These are phyloP conservation scores for Fomitopsis pinicola DNA, from an alignment of 1,284 basidiomycete species.

Conservation along the genomic window DNA sequence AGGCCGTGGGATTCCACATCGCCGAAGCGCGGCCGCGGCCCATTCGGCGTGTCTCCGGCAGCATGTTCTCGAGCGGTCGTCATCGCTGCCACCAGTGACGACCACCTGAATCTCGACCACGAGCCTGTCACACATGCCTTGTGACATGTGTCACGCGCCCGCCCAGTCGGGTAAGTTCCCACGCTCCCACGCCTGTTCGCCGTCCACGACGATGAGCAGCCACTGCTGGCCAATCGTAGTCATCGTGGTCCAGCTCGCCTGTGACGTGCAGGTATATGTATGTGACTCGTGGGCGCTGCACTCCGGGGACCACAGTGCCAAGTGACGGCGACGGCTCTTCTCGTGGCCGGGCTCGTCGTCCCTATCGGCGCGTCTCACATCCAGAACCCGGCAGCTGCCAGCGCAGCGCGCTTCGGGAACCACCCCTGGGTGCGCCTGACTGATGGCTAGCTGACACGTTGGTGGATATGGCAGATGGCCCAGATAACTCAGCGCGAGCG, in stretches of 20 bases:
- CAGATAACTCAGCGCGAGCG: background rate
- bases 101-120: conserved; percentile 2
- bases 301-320: background rate
- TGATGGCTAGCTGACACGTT: conserved; percentile 1
- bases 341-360: conserved; percentile 6
- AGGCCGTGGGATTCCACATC: conserved; percentile 14
- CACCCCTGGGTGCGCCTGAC: conserved; percentile 1
- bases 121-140: conserved; percentile 2
- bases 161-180: conserved; percentile 1
- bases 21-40: conserved; percentile 14
- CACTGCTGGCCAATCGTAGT: background rate
- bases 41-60: conserved; percentile 20
- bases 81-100: conserved; percentile 12
- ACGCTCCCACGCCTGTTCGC: background rate
- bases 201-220: background rate
- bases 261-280: background rate
- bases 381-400: conserved; percentile 2
- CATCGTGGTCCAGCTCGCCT: background rate
- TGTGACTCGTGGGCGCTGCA: conserved; percentile 1
- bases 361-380: conserved; percentile 6
- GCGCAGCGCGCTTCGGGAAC: conserved; percentile 6
- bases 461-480: background rate
- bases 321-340: conserved; percentile 2
- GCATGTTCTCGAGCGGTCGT: conserved; percentile 19
- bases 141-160: conserved; percentile 9